Base-by-base conservation (phyloP, 1,284 basidiomycete species). In the Boletellus sp. region DNA sequence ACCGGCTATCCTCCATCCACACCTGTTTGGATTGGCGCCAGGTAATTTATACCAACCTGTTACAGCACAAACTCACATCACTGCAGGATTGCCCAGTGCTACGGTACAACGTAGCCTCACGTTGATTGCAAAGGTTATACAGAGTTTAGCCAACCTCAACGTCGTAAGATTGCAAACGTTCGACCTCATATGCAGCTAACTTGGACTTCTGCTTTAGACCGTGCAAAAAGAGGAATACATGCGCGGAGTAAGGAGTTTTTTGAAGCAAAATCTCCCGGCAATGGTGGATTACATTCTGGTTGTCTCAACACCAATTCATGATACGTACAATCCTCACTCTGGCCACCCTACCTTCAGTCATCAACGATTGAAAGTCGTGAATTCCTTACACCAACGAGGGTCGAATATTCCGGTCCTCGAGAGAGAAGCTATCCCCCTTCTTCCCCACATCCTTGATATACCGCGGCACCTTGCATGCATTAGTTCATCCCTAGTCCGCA, bases 131-230 rank as follows among this genome's bases (percentile, higher is more conserved):
- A 90, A 89, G 66, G 86, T 86, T 30, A 78, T 91, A 28, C 89
- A 90, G 67, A 89, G 84, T 61, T 71, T 91, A 24, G 89, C 89
- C 2, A 91, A 91, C 62, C 70, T 91, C 38, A 90, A 88, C 56
- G 67, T 78, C 11, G 87, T 89, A 63, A 60, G 83, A 71, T 12
- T 8, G 36, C 45, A 19, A 47, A 40, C 13, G 15, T 58, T 33
- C 42, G n/a, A 40, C 36, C 28, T 36, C 21, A 24, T 41, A 41
- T 28, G 26, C 43, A n/a, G 24, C 55, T 59, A 30, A 53, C 30
- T 41, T 11, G 48, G 22, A 38, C 13, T 26, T 44, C 39, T 51
- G 32, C 37, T 50, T 13, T 51, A 87, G 85, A 75, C 67, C 43
- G 74, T 80, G 8, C 83, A 85, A 60, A 86, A 86, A 65, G 87